phyloP scores from a whole-genome alignment of 1,284 basidiomycete species.

The Pascua sp. region DNA sequence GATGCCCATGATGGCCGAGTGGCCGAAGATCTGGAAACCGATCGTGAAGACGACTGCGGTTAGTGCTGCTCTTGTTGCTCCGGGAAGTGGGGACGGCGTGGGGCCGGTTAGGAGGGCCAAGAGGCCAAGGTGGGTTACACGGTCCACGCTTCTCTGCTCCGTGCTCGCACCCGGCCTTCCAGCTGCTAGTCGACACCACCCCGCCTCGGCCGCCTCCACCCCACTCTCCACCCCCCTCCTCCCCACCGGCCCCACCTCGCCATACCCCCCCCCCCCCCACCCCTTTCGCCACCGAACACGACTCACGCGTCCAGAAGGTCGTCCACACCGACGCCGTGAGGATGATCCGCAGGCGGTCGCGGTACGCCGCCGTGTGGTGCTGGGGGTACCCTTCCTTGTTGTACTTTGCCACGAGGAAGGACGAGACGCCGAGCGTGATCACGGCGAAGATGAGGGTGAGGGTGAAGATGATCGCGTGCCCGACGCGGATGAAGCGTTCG shows the following conservation, averaged over 20 bases:
- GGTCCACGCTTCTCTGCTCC: no score
- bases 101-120: background rate
- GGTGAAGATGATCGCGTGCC: slow-evolving; percentile 40
- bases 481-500: slow-evolving; percentile 37
- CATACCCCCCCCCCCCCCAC: no score
- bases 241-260: no score
- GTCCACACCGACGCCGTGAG: slow-evolving; percentile 47
- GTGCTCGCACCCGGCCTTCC: no score
- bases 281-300: background rate
- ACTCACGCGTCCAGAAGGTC: slow-evolving; percentile 38
- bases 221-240: no score
- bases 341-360: slow-evolving; percentile 48
- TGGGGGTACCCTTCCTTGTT: slow-evolving; percentile 45
- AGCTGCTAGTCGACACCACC: background rate
- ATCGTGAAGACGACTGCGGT: slow-evolving; percentile 42
- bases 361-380: slow-evolving; percentile 33
- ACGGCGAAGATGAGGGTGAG: slow-evolving; percentile 38
- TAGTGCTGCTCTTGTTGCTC: background rate
- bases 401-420: slow-evolving; percentile 36
- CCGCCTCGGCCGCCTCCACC: background rate
- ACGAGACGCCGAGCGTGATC: slow-evolving; percentile 41
- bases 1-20: slow-evolving; percentile 45
- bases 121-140: background rate
- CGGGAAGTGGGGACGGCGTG: no score
- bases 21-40: slow-evolving; percentile 43